Evolutionary conservation across 305 asterid species (phyloP).

Genomic region (Fraxinus dipetala): DNA sequence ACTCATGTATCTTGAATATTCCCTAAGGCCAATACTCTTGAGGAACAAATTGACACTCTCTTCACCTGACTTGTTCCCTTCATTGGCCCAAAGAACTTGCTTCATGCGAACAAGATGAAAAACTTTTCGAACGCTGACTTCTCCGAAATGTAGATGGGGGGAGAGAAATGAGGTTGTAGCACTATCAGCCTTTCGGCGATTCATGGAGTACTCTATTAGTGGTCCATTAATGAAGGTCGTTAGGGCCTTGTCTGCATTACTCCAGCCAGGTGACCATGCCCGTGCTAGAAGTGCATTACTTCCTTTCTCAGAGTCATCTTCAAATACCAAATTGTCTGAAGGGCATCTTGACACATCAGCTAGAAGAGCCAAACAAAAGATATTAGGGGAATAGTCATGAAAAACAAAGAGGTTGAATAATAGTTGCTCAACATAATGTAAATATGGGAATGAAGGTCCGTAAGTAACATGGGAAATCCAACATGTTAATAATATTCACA

Average conservation of each 20-base stretch:
- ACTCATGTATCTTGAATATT: constrained; percentile 85
- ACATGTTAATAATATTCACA: background rate
- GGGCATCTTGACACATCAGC: constrained; percentile 61
- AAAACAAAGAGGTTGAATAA: background rate
- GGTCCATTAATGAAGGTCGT: constrained; percentile 74
- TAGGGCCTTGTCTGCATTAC: constrained; percentile 81
- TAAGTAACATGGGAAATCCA: background rate
- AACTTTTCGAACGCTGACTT: constrained; percentile 79
- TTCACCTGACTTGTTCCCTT: constrained; percentile 79
- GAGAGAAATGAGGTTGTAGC: constrained; percentile 92
- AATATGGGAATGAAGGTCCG: background rate
- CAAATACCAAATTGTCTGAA: constrained; percentile 55
- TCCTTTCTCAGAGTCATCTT: constrained; percentile 82
- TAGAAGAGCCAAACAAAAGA: constrained; percentile 19
- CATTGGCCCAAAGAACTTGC: constrained; percentile 86
- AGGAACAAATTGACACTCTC: constrained; percentile 90
- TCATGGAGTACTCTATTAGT: constrained; percentile 71
- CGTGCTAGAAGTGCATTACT: constrained; percentile 92
- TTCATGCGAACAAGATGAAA: constrained; percentile 82
- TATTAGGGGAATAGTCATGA: background rate
- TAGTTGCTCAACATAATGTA: background rate
- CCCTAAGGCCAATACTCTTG: constrained; percentile 85
- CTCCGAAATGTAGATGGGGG: constrained; percentile 89
- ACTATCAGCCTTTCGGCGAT: constrained; percentile 81
- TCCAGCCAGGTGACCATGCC: constrained; percentile 98